Evolutionary conservation across 2,329 filamentous ascomycete species (phyloP).

Genomic region (Diaporthe velutina): DNA sequence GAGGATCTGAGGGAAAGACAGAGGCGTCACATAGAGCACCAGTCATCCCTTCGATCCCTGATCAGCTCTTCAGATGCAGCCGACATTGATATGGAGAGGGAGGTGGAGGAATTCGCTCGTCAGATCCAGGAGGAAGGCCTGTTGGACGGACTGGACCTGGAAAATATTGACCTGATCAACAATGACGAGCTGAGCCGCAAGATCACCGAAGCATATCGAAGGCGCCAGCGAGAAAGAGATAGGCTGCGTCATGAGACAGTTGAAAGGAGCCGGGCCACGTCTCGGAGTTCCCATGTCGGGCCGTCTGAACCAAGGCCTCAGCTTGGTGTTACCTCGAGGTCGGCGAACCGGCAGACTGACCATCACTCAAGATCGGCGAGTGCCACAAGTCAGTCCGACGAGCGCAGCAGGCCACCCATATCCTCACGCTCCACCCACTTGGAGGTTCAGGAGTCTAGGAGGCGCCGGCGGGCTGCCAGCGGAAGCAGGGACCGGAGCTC

Average conservation of each 20-base stretch:
- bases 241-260: slow-evolving; percentile 63
- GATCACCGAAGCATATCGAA: slow-evolving; percentile 89
- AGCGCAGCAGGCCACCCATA: slow-evolving; percentile 65
- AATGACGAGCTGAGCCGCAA: slow-evolving; percentile 92
- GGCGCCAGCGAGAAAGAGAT: slow-evolving; percentile 77
- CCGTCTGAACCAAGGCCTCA: slow-evolving; percentile 46
- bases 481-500: slow-evolving; percentile 62
- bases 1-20: slow-evolving; percentile 54
- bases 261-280: slow-evolving; percentile 58
- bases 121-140: slow-evolving; percentile 90
- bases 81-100: slow-evolving; percentile 83
- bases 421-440: slow-evolving; percentile 60
- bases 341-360: slow-evolving; percentile 52
- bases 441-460: slow-evolving; percentile 61
- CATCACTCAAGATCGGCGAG: slow-evolving; percentile 61
- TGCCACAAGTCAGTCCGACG: slow-evolving; percentile 58
- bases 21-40: slow-evolving; percentile 81
- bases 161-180: slow-evolving; percentile 85
- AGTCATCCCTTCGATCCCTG: slow-evolving; percentile 87
- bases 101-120: slow-evolving; percentile 88
- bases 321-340: slow-evolving; percentile 45
- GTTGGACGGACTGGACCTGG: slow-evolving; percentile 88
- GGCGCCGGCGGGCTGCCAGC: slow-evolving; percentile 66
- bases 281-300: slow-evolving; percentile 51
- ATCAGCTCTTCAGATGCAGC: slow-evolving; percentile 85